Conservation (phyloP, 1,284 basidiomycete genomes). For the Cryptococcus sp. region DNA sequence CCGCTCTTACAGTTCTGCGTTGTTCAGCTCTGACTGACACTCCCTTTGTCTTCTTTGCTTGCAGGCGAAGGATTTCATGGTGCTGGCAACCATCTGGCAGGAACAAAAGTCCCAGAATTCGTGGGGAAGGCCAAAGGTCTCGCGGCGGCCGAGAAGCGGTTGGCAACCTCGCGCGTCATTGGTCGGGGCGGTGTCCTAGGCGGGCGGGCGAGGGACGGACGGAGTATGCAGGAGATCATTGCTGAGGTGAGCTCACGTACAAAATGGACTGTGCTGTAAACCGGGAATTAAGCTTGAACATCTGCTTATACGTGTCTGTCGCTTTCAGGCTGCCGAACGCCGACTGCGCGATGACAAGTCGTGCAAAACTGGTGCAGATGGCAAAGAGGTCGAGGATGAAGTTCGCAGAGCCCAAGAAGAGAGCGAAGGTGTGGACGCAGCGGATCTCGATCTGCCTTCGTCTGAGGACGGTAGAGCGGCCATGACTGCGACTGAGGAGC, state of each 20-base stretch:
- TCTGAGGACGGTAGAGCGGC: no score
- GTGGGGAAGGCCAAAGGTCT: constrained; percentile 67
- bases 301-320: background rate
- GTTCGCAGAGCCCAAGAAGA: constrained; percentile 67
- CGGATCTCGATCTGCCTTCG: constrained; percentile 69
- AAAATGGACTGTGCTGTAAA: background rate
- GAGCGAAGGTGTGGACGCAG: constrained; percentile 64
- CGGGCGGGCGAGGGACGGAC: constrained; percentile 46
- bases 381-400: constrained; percentile 64
- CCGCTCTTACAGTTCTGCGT: background rate
- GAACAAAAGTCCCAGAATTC: constrained; percentile 65
- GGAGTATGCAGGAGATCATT: constrained; percentile 70
- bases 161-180: constrained; percentile 57
- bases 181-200: constrained; percentile 60
- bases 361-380: constrained; percentile 57
- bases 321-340: constrained; percentile 73
- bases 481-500: background rate
- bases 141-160: constrained; percentile 73
- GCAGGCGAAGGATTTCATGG: constrained; percentile 80
- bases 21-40: background rate
- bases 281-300: no score
- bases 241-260: constrained; percentile 63
- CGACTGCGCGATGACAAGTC: constrained; percentile 68
- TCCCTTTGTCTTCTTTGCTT: background rate
- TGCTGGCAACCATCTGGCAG: constrained; percentile 66